phyloP scores from a whole-genome alignment of 1,139 yeast genomes.

The Scheffersomyces segobiensis region DNA sequence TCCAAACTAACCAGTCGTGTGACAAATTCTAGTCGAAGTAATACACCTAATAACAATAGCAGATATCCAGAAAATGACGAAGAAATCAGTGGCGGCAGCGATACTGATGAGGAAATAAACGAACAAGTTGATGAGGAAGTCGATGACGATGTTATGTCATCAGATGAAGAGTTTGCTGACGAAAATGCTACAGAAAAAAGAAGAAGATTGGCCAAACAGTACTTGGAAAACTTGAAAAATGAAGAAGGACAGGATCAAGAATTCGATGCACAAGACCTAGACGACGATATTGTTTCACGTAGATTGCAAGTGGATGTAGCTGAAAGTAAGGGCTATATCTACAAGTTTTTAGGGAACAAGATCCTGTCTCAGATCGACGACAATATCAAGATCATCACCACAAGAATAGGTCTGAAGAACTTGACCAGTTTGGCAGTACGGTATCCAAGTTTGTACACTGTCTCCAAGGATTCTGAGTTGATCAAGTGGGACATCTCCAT shows the following conservation, averaged over 20 bases:
- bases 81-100: conserved; percentile 41
- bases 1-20: conserved; percentile 20
- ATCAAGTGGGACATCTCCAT: conserved; percentile 65
- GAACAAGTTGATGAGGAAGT: conserved; percentile 24
- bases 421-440: conserved; percentile 54
- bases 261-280: conserved; percentile 91
- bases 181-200: conserved; percentile 94
- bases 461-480: conserved; percentile 77
- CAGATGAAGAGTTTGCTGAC: conserved; percentile 68
- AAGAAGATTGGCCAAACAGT: conserved; percentile 90
- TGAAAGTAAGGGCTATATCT: conserved; percentile 80
- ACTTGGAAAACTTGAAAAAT: conserved; percentile 76
- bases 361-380: conserved; percentile 43
- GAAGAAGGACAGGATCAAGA: conserved; percentile 53
- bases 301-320: conserved; percentile 88
- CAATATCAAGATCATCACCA: conserved; percentile 29
- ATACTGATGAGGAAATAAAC: conserved; percentile 32
- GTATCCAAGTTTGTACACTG: conserved; percentile 71
- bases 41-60: conserved; percentile 4
- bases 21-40: conserved; percentile 10
- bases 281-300: conserved; percentile 77
- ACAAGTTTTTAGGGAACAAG: conserved; percentile 61
- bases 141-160: conserved; percentile 46
- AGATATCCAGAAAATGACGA: conserved; percentile 28
- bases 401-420: conserved; percentile 61